These are phyloP conservation scores for Verbascum thapsus DNA, from an alignment of 257 asterid species.

Conservation along the genomic window DNA sequence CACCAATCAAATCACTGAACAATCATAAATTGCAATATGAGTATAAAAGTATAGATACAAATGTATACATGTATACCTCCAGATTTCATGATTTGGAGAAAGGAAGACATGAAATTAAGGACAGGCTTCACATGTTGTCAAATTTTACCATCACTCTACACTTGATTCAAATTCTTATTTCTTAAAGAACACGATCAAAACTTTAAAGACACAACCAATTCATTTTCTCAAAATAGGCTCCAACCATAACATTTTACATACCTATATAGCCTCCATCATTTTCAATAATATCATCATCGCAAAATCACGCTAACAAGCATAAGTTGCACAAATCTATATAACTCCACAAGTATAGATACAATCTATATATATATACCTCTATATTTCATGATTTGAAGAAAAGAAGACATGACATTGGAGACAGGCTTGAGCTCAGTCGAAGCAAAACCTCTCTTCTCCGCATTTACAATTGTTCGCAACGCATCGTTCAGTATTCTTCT, in stretches of 20 bases:
- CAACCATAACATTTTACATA: too few relatives aligned
- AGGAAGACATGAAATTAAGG: too few relatives aligned
- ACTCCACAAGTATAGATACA: slow-evolving; percentile 13
- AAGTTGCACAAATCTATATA: background rate
- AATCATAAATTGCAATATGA: too few relatives aligned
- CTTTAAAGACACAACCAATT: background rate
- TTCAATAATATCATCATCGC: too few relatives aligned
- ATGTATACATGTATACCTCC: too few relatives aligned
- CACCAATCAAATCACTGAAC: too few relatives aligned
- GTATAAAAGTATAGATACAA: too few relatives aligned
- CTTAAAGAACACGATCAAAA: background rate
- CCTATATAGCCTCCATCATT: too few relatives aligned
- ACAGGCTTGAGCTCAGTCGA: slow-evolving; percentile 78
- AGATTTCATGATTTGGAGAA: too few relatives aligned
- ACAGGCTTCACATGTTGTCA: too few relatives aligned
- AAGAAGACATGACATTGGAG: slow-evolving; percentile 78
- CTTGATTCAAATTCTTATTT: slow-evolving; percentile 26
- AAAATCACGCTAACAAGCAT: background rate
- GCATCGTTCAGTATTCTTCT: slow-evolving; percentile 87
- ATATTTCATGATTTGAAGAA: slow-evolving; percentile 92
- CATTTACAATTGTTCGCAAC: slow-evolving; percentile 82
- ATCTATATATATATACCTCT: slow-evolving; percentile 47
- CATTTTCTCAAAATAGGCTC: slow-evolving; percentile 4
- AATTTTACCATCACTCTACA: slow-evolving; percentile 28
- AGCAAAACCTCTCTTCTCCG: slow-evolving; percentile 88